These are phyloP conservation scores for Cercospora nicotianae DNA, from an alignment of 2,329 filamentous ascomycete genomes.

Conservation along the genomic window DNA sequence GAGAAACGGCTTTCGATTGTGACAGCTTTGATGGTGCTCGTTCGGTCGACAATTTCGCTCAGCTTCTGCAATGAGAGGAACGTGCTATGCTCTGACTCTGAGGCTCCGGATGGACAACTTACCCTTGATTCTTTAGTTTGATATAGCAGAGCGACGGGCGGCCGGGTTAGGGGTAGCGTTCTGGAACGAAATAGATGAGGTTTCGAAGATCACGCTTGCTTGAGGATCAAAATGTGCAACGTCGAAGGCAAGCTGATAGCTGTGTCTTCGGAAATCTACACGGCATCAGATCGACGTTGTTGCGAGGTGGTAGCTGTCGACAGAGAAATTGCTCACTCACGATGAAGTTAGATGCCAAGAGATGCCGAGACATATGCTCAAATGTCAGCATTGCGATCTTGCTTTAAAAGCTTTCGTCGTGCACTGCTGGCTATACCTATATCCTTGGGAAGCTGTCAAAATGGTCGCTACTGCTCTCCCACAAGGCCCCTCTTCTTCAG, in stretches of 20 bases:
- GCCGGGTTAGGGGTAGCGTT: not conserved
- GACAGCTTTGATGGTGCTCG: not conserved
- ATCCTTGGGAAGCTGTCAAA: not conserved
- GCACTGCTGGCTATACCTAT: not conserved
- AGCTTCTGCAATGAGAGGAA: no score
- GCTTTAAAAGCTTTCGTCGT: not conserved
- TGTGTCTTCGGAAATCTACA: not conserved
- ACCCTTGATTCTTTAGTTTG: not conserved
- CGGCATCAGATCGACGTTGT: not conserved
- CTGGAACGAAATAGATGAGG: not conserved
- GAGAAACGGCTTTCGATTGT: not conserved
- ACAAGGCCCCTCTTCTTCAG: slow-evolving; percentile 37
- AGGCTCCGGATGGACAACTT: not conserved
- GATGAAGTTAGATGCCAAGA: not conserved
- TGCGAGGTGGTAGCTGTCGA: not conserved
- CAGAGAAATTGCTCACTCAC: not conserved
- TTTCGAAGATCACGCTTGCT: not conserved
- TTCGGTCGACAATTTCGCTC: not conserved
- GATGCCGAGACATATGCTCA: not conserved
- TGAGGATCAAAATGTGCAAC: not conserved
- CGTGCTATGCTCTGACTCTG: not conserved
- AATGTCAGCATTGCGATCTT: not conserved
- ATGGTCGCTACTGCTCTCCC: not conserved
- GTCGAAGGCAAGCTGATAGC: not conserved
- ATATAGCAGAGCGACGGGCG: not conserved